Evolutionary conservation across 495 filamentous ascomycete genomes (phyloP), one percentile per base, ranked within the genome.

Genomic region (Tuber indicum): DNA sequence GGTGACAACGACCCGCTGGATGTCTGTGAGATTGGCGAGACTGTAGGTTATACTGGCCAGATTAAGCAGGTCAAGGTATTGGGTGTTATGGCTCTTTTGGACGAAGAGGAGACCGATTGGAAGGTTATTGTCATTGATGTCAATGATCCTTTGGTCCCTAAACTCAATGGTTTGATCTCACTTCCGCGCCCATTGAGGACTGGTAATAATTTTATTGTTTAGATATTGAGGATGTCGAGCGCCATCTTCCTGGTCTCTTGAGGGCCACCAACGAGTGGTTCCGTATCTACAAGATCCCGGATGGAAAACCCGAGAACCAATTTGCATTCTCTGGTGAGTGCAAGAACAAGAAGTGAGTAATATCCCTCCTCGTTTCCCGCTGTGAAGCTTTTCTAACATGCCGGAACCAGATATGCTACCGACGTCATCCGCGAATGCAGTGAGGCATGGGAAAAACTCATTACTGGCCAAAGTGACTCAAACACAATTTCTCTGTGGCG

Each of bases 281-380:
- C 93, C 93, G 96, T 86, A 98, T 99, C 90, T 99, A 99, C 91
- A 98, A 98, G 90, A 98, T 99, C 87, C 96, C 96, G 83, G 96
- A 99, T 84, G 96, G 96, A 89, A 99, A 98, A 94, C 94, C 94
- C 82, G 96, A 98, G 91, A 99, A 99, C 90, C 96, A 98, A 88
- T 98, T 99, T 84, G 96, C 96, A 82, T 99, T 99, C 90, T 97
- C 94, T 74, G 96, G 96, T 87, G 96, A 99, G 89, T 98, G 96
- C 92, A 99, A 99, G 91, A 99, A 99, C 91, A 96, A 94, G 90
- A 93, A 93, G 92, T 94, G 80, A 72, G 72, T 23, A 47, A 36
- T 62, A 47, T 41, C 10, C 70, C 7, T 66, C 49, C 6, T 74
- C 12, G 45, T 26, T 73, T 26, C 36, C 42, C 70, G 72, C 58